Conservation (phyloP, 1,139 yeast genomes). For the Yamadazyma buinensis region DNA sequence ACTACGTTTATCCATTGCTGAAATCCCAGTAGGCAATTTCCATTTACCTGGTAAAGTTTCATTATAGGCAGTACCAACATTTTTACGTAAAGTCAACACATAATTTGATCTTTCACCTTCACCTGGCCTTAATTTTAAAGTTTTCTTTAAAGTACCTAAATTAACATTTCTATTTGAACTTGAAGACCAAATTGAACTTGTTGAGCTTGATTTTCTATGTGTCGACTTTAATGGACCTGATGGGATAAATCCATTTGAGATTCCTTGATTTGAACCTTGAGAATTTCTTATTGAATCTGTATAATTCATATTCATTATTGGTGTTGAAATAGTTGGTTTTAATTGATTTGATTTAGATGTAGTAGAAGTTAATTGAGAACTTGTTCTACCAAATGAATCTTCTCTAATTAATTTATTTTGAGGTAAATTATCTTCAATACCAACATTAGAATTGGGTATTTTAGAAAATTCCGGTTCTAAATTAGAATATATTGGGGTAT, state of each 20-base stretch:
- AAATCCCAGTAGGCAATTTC: slow-evolving; percentile 65
- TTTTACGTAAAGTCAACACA: slow-evolving; percentile 49
- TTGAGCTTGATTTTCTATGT: slow-evolving; percentile 21
- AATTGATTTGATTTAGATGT: slow-evolving; percentile 9
- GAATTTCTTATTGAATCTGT: slow-evolving; percentile 7
- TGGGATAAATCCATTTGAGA: neutral
- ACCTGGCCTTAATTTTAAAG: slow-evolving; percentile 39
- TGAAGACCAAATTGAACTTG: slow-evolving; percentile 36
- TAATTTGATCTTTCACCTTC: slow-evolving; percentile 54
- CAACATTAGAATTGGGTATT: neutral
- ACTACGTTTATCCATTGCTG: slow-evolving; percentile 38
- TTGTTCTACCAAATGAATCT: slow-evolving; percentile 6
- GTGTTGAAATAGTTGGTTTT: slow-evolving; percentile 14
- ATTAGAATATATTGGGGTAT: slow-evolving; percentile 4
- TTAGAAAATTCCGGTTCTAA: neutral
- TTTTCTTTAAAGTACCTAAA: slow-evolving; percentile 35
- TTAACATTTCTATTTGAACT: slow-evolving; percentile 36
- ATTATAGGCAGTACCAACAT: slow-evolving; percentile 54
- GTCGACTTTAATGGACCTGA: slow-evolving; percentile 1
- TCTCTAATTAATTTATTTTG: neutral
- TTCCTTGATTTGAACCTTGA: neutral
- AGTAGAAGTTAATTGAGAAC: slow-evolving; percentile 10
- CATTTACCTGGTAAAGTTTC: slow-evolving; percentile 54
- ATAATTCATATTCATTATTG: slow-evolving; percentile 12
- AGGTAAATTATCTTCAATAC: neutral